Evolutionary conservation across 345 rosid species (phyloP).

Genomic region (Ceriops tagal): DNA sequence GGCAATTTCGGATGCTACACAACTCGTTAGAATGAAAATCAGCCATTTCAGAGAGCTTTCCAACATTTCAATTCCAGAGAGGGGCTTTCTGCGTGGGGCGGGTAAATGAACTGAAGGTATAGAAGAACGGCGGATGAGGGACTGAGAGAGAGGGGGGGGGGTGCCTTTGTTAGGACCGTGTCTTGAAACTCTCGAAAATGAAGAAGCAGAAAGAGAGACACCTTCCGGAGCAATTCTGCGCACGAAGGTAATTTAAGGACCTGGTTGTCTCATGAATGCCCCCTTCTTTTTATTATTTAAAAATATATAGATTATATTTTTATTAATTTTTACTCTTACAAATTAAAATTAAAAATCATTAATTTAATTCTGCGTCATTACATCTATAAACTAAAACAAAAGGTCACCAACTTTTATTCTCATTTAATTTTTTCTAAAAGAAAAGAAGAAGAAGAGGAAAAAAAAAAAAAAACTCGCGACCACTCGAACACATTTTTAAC

Average conservation of each 20-base stretch:
- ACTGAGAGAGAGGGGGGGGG: too few relatives aligned
- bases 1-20: slow-evolving; percentile 29
- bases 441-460: too few relatives aligned
- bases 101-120: neutral
- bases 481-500: too few relatives aligned
- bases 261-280: slow-evolving; percentile 41
- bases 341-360: too few relatives aligned
- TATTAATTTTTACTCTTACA: too few relatives aligned
- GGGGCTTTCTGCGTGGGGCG: neutral
- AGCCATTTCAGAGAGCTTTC: slow-evolving; percentile 39
- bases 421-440: too few relatives aligned
- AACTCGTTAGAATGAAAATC: slow-evolving; percentile 30
- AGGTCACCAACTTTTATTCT: too few relatives aligned
- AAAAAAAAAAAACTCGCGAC: too few relatives aligned
- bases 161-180: neutral
- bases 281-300: too few relatives aligned
- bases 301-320: too few relatives aligned
- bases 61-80: slow-evolving; percentile 36
- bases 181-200: neutral
- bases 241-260: slow-evolving; percentile 26
- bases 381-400: too few relatives aligned
- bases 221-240: neutral
- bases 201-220: neutral
- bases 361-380: too few relatives aligned
- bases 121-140: neutral